Evolutionary conservation across 768 basidiomycete genomes (phyloP).

Genomic region (Boletus patriciae): DNA sequence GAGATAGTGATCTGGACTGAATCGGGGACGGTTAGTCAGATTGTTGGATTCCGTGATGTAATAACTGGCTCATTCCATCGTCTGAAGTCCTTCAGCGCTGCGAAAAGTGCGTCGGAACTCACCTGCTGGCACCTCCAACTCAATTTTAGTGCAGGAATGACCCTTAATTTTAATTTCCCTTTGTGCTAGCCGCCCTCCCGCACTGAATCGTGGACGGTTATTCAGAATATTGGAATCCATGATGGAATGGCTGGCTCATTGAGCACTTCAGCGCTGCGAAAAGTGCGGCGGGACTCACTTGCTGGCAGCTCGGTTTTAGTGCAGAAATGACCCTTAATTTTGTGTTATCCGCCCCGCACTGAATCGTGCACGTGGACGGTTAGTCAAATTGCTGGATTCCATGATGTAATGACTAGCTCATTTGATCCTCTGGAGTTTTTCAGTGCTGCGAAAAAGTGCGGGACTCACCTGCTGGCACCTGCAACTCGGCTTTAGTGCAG

Average conservation of each 20-base stretch:
- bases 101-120: neutral
- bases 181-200: neutral
- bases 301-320: no score
- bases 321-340: no score
- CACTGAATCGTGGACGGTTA: neutral
- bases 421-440: neutral
- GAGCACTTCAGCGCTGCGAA: neutral
- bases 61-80: neutral
- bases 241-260: neutral
- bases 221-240: no score
- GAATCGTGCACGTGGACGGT: neutral
- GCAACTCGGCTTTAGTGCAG: no score
- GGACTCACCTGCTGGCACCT: no score
- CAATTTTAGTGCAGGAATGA: no score
- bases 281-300: neutral
- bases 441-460: neutral
- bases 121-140: neutral
- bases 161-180: neutral
- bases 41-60: no score
- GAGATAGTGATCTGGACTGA: neutral
- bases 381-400: no score
- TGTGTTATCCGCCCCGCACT: neutral
- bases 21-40: neutral
- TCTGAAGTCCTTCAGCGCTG: neutral
- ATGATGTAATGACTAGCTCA: neutral